Evolutionary conservation across 148 eudicot genomes (phyloP), one percentile per base, ranked within the genome.

Genomic region (Heliamphora exappendiculata): DNA sequence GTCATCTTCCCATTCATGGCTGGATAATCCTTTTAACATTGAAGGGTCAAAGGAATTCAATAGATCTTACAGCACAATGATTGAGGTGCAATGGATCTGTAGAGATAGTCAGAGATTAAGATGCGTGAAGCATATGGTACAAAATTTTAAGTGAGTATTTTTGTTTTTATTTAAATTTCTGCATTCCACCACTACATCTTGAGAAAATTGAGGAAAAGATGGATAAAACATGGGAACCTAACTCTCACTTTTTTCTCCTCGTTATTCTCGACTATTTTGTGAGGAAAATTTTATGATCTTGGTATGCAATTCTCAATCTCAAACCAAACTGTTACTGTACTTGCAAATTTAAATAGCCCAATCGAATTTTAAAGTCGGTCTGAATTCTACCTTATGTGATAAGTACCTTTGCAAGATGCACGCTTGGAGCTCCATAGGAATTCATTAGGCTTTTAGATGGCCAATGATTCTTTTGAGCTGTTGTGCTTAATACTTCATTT

Each of bases 81-180:
- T 86, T 57, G 93, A 92, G 79, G 87, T 94, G 60, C 80, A 72
- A 34, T 77, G 88, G 20, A 85, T 94, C 47, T 74, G 69, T 45
- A 88, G 88, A 76, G 93, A 88, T 29, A 75, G 79, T 36, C 75
- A 76, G 1, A 88, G 83, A 71, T 73, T 84, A 44, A 83, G 72
- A 51, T 82, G 81, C 7, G 85, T 91, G 69, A 83, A 91, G n/a
- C 85, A 85, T 68, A 77, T 81, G 87, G 85, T 90, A 44, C 86
- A 87, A 64, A 86, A 79, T 17, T 87, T 87, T 66, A 89, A 90
- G 98, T 91, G 73, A 81, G 73, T n/a, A 41, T 69, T 66, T 70
- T 44, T 72, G 20, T 33, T 47, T 3, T 33, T 12, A n/a, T n/a
- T n/a, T 60, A 14, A 20, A 7, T 41, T 45, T 68, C 54, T 26